Conservation (phyloP, 495 filamentous ascomycete species). For the Delitschia confertaspora region DNA sequence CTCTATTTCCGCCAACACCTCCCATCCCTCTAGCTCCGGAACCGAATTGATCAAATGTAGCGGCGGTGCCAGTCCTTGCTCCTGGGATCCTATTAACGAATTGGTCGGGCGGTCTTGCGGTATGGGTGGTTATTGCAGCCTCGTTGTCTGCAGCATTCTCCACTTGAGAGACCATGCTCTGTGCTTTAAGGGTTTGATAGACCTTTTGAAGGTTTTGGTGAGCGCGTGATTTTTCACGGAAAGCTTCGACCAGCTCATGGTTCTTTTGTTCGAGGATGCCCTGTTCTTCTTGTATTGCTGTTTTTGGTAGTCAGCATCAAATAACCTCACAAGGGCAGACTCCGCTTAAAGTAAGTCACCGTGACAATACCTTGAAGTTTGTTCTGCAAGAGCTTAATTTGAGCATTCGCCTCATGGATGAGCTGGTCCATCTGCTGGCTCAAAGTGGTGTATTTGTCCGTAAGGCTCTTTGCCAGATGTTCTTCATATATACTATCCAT, state of each 20-base stretch:
- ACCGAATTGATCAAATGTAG: slow-evolving; percentile 22
- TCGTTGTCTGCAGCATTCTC: slow-evolving; percentile 62
- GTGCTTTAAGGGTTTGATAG: slow-evolving; percentile 73
- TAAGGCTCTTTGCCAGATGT: slow-evolving; percentile 59
- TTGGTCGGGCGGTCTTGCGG: slow-evolving; percentile 12
- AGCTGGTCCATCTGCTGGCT: slow-evolving; percentile 70
- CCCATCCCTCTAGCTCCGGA: slow-evolving; percentile 24
- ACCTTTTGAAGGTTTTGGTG: slow-evolving; percentile 73
- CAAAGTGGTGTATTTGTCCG: slow-evolving; percentile 63
- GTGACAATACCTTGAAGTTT: slow-evolving; percentile 44
- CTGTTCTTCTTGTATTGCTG: slow-evolving; percentile 58
- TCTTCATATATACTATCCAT: slow-evolving; percentile 69
- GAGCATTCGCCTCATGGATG: slow-evolving; percentile 70
- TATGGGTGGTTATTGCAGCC: slow-evolving; percentile 49
- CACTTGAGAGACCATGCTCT: slow-evolving; percentile 59
- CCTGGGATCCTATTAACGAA: slow-evolving; percentile 27
- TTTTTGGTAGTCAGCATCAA: slow-evolving; percentile 1
- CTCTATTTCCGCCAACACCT: slow-evolving; percentile 38
- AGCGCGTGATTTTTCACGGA: slow-evolving; percentile 65
- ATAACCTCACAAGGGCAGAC: slow-evolving; percentile 10
- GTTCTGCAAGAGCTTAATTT: slow-evolving; percentile 59
- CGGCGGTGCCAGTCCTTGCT: slow-evolving; percentile 5
- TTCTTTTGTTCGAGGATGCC: slow-evolving; percentile 65
- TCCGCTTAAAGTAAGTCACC: background rate
- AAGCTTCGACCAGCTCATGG: slow-evolving; percentile 59